Conservation (phyloP, 441 rosid species). For the Bruguiera hainesii region DNA sequence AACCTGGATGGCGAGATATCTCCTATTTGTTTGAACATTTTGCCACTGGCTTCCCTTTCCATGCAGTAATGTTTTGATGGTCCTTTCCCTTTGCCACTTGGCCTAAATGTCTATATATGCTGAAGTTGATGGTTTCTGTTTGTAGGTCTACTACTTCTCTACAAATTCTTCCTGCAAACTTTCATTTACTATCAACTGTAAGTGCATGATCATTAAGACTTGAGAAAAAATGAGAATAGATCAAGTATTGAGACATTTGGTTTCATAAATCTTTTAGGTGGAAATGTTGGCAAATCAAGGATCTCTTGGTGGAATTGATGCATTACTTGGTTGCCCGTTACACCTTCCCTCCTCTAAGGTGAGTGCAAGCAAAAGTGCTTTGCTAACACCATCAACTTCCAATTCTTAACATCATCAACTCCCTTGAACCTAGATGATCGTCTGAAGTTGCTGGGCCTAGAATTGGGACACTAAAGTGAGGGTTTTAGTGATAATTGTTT, state of each 20-base stretch:
- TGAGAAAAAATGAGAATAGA: constrained; percentile 22
- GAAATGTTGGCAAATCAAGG: constrained; percentile 78
- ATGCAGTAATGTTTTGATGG: constrained; percentile 41
- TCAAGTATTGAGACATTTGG: constrained; percentile 12
- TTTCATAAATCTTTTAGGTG: constrained; percentile 36
- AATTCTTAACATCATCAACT: too few relatives aligned
- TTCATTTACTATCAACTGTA: constrained; percentile 71
- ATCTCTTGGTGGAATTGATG: constrained; percentile 88
- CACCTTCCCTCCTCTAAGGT: constrained; percentile 84
- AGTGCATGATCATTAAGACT: constrained; percentile 31
- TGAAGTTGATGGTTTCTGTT: constrained; percentile 28
- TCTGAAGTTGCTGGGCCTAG: too few relatives aligned
- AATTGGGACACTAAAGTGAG: too few relatives aligned
- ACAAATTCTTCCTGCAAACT: constrained; percentile 76
- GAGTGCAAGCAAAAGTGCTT: constrained; percentile 17
- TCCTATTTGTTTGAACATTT: constrained; percentile 80
- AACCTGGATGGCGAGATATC: constrained; percentile 87
- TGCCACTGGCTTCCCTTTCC: constrained; percentile 65
- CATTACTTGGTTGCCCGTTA: constrained; percentile 87
- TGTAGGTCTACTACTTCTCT: constrained; percentile 54
- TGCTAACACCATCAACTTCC: too few relatives aligned
- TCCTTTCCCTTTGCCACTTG: constrained; percentile 15
- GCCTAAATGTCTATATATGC: constrained; percentile 13
- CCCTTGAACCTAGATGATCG: too few relatives aligned
- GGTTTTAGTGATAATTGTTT: not conserved